Evolutionary conservation across 805 yeast species (phyloP).

Genomic region (Barnettozyma californica): DNA sequence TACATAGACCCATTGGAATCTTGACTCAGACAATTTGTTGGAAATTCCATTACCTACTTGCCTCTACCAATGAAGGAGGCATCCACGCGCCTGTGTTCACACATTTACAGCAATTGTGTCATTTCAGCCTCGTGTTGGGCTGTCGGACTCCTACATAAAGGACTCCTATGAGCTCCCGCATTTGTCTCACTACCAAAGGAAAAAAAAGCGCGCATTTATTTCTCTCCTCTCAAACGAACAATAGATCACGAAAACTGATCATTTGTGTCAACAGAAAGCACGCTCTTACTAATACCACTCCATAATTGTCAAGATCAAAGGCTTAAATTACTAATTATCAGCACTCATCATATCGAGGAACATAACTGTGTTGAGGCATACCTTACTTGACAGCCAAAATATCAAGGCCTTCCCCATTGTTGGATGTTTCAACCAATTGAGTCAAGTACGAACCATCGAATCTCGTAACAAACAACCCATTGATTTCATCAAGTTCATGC

Average conservation of each 20-base stretch:
- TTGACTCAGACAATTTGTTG: not conserved
- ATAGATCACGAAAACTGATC: not conserved
- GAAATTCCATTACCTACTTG: not conserved
- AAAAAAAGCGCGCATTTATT: not conserved
- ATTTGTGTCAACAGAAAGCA: not conserved
- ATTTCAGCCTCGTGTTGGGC: not conserved
- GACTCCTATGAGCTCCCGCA: not conserved
- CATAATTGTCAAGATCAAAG: not conserved
- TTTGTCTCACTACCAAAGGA: not conserved
- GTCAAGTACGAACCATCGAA: not conserved
- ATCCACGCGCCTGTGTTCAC: not conserved
- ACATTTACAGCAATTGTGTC: not conserved
- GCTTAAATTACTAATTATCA: not conserved
- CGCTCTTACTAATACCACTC: not conserved
- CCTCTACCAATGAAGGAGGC: not conserved
- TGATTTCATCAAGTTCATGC: constrained; percentile 1
- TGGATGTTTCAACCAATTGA: not conserved
- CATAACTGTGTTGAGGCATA: not conserved
- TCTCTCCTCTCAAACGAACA: not conserved
- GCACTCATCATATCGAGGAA: not conserved
- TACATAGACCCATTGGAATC: not conserved
- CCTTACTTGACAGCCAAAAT: constrained; percentile 7
- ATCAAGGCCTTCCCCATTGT: constrained; percentile 3
- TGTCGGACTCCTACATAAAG: not conserved
- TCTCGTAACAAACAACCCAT: constrained; percentile 7